Evolutionary conservation across 768 basidiomycete genomes (phyloP), one percentile per base, ranked within the genome.

Genomic region (Mycena epipterygia): DNA sequence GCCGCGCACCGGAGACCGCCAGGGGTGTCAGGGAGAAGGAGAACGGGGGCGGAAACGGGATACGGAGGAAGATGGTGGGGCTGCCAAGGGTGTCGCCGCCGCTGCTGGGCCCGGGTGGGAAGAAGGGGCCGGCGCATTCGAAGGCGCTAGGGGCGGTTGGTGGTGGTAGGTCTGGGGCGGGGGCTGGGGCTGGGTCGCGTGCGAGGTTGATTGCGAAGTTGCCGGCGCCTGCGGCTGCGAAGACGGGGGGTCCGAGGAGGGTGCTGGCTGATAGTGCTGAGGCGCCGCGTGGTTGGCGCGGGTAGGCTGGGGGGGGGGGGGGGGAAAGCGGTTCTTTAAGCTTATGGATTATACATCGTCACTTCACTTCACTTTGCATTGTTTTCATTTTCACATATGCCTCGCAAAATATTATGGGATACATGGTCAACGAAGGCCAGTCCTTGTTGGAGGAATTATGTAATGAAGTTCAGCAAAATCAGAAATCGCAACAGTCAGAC

Each of bases 181-280:
- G 9, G 17, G 55, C 30, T 21, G 59, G 62, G 61, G 68, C 77
- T 29, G 63, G 70, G 42, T 75, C 78, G 29, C 75, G 77, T 33
- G 70, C 76, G 21, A 67, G 76, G 51, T 42, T 75, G 12, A 64
- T 76, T 42, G 17, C 74, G 14, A 87, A 85, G 57, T 42, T 81
- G n/a, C 80, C 82, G 27, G 69, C 72, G 11, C 33, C 71, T 1
- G 25, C 67, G 17, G 41, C 30, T 51, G 29, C 63, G 37, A 51
- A 44, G 59, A 59, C 84, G 32, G 92, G n/a, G n/a, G n/a, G 91
- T 8, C 87, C 92, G 6, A 83, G 92, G 73, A 83, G 92, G 65
- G 91, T 94, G 29, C 89, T 86, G 6, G 81, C 92, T n/a, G 88
- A 89, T 70, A 92, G 91, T 71, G 85, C 85, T 2, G 90, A 92